A percentile compares a stretch with the other conserved stretches of the same genome.
phyloP scores from a whole-genome alignment of 306 rosid genomes.

The Abrus pulchellus region DNA sequence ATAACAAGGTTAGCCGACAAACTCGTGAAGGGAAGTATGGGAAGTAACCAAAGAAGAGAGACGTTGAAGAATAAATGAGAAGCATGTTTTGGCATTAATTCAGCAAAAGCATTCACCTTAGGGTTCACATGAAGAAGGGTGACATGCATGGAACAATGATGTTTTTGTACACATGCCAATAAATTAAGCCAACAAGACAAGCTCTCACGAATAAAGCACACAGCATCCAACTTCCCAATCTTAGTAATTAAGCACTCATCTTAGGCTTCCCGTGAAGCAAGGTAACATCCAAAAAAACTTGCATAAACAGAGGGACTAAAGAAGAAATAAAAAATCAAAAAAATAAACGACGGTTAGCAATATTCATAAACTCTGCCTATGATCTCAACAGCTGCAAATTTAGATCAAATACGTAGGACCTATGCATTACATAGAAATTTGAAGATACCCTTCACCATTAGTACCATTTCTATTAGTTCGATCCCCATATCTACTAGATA shows the following conservation, averaged over 20 bases:
- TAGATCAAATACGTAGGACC: neutral
- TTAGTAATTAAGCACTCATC: neutral
- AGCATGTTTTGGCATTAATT: neutral
- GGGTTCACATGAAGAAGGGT: neutral
- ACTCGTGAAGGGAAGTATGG: neutral
- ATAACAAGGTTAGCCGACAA: neutral
- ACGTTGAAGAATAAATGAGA: neutral
- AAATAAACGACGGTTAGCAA: neutral
- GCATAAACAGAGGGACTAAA: too few relatives aligned
- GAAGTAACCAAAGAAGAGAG: neutral
- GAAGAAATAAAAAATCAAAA: neutral
- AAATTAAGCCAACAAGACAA: neutral
- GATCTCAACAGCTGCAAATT: neutral
- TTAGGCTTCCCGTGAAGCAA: slow-evolving; percentile 7
- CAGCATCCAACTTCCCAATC: slow-evolving; percentile 16
- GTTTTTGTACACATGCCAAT: neutral
- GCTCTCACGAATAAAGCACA: neutral
- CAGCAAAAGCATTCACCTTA: neutral
- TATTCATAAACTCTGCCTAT: slow-evolving; percentile 8
- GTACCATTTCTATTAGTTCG: neutral
- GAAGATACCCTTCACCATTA: neutral
- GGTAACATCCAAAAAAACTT: neutral
- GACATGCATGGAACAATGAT: neutral
- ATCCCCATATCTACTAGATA: neutral
- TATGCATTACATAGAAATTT: neutral